Evolutionary conservation across 2,329 filamentous ascomycete genomes (phyloP).

Genomic region (Diaporthe aspalathi): DNA sequence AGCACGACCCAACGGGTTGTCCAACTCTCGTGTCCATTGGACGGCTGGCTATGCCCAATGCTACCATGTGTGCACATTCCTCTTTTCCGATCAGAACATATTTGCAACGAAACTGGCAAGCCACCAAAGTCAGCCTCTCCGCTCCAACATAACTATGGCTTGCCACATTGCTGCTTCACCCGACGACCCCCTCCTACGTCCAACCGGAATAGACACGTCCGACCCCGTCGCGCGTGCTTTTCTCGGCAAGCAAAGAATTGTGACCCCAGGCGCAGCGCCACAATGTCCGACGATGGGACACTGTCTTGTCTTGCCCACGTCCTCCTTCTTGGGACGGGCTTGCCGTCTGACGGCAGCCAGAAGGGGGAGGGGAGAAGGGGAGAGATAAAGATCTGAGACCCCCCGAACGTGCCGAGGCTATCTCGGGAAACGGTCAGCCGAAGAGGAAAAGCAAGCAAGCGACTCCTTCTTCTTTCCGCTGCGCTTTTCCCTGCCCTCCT

Average conservation of each 20-base stretch:
- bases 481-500: neutral
- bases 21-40: neutral
- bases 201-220: neutral
- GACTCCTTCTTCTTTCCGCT: neutral
- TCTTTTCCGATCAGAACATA: neutral
- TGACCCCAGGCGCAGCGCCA: conserved; percentile 25
- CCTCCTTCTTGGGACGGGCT: conserved; percentile 1
- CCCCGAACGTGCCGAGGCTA: neutral
- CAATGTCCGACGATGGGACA: neutral
- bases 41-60: neutral
- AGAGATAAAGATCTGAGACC: neutral
- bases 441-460: neutral
- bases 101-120: neutral
- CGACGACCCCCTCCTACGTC: neutral
- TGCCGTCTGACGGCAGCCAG: conserved; percentile 12
- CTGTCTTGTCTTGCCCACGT: neutral
- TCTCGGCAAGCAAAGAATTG: neutral
- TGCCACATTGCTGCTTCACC: neutral
- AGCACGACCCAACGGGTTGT: neutral
- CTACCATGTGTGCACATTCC: neutral
- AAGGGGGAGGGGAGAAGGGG: neutral
- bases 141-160: neutral
- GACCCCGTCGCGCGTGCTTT: neutral
- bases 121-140: neutral
- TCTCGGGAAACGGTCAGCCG: neutral